Evolutionary conservation across 768 basidiomycete species (phyloP).

Genomic region (Leucocoprinus birnbaumii): DNA sequence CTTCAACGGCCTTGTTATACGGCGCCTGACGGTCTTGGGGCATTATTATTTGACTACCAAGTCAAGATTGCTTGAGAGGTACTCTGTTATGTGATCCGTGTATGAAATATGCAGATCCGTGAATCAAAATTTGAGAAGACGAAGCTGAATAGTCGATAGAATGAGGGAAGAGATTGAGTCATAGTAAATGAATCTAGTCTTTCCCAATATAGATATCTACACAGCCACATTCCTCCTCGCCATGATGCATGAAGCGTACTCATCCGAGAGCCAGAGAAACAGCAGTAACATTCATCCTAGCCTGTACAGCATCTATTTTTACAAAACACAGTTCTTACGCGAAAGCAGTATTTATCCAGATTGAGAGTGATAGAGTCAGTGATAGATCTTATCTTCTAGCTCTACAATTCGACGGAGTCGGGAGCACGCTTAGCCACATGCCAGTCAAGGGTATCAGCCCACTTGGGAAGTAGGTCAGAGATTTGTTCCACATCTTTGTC

Average conservation of each 20-base stretch:
- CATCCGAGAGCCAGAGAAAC: too few relatives aligned
- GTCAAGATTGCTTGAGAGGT: conserved; percentile 3
- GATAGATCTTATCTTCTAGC: too few relatives aligned
- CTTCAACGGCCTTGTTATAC: conserved; percentile 62
- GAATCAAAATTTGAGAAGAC: background rate
- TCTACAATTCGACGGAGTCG: too few relatives aligned
- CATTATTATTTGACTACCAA: conserved; percentile 29
- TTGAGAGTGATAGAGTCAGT: too few relatives aligned
- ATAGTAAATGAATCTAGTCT: background rate
- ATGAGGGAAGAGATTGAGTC: background rate
- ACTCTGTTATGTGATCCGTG: background rate
- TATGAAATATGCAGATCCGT: background rate
- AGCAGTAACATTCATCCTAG: too few relatives aligned
- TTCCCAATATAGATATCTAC: background rate
- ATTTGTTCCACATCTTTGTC: conserved; percentile 99
- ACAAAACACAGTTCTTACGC: too few relatives aligned
- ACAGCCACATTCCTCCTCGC: conserved; percentile 11
- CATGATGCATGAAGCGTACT: too few relatives aligned
- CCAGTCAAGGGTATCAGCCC: conserved; percentile 95
- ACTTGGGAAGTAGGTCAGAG: conserved; percentile 90
- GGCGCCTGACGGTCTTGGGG: conserved; percentile 33
- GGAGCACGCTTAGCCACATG: conserved; percentile 46
- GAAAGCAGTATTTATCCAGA: too few relatives aligned
- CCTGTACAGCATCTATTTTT: too few relatives aligned
- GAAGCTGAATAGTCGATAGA: background rate